Evolutionary conservation across 345 rosid species (phyloP), one percentile per base, ranked within the genome.

Genomic region (Bruguiera parviflora): DNA sequence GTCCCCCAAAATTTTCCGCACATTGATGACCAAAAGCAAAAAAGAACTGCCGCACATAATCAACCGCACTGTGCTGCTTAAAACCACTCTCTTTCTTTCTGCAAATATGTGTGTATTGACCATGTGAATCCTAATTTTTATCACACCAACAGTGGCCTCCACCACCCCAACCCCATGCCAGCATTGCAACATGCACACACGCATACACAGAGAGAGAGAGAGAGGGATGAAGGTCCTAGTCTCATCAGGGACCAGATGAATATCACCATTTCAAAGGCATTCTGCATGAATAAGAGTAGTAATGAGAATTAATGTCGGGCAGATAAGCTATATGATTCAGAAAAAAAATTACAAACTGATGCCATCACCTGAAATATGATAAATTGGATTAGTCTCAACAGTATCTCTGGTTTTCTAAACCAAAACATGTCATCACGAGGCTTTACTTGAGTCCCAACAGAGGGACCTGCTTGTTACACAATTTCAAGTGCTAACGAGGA

Each of bases 211-310:
- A 31, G 46, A 21, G 24, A 52, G 21, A 20, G 52, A 63, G 43
- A 61, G 46, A 59, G 20, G 16, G 55, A 58, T 2, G 32, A 52
- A 49, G 6, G 53, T 52, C 21, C 16, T 52, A 24, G 13, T 58
- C 86, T 84, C 88, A 94, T 97, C 90, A 89, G 84, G 70, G 96
- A 87, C 98, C 98, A 94, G 64, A 91, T 79, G 70, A 91, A 91
- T 58, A 95, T 94, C 57, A 97, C 97, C 98, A 94, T 94, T 83
- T 91, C 97, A 20, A 94, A 94, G 32, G 97, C 96, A 84, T 94
- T 94, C 98, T 94, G 83, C 83, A 81, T 37, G 71, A 58, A 3
- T n/a, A 68, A 58, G 46, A 57, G 58, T 69, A 52, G 3, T 18
- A 37, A 61, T 60, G 37, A 62, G 65, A 70, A 56, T 21, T 35